phyloP scores from a whole-genome alignment of 2,329 filamentous ascomycete species.

The Metarhizium sp. region DNA sequence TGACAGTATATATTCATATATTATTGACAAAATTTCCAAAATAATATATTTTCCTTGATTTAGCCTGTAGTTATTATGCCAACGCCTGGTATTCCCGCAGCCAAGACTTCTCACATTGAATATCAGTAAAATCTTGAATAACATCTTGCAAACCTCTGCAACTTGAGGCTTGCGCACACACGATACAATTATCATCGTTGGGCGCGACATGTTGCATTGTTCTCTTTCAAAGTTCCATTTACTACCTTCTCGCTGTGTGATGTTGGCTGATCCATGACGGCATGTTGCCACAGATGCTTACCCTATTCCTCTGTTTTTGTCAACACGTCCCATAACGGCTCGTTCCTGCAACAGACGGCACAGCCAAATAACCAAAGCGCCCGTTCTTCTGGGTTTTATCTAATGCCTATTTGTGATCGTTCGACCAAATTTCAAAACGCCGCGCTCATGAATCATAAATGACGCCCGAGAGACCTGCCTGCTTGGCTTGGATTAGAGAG shows the following conservation, averaged over 20 bases:
- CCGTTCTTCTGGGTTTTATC: slow-evolving; percentile 13
- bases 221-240: background rate
- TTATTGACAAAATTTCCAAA: too few relatives aligned
- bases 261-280: background rate
- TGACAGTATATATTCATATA: too few relatives aligned
- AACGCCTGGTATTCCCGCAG: too few relatives aligned
- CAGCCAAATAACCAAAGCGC: background rate
- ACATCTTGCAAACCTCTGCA: too few relatives aligned
- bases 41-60: too few relatives aligned
- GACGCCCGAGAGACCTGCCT: slow-evolving; percentile 9
- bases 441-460: slow-evolving; percentile 25
- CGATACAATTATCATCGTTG: too few relatives aligned
- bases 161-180: too few relatives aligned
- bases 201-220: background rate
- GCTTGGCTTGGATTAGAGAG: background rate
- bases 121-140: too few relatives aligned
- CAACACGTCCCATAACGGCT: background rate
- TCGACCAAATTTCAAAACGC: slow-evolving; percentile 23
- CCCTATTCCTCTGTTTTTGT: background rate
- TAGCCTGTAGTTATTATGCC: too few relatives aligned
- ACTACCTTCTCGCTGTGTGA: background rate
- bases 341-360: background rate
- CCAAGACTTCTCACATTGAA: too few relatives aligned
- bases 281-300: too few relatives aligned
- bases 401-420: slow-evolving; percentile 14